Evolutionary conservation across 108 stramenopile genomes (phyloP).

Genomic region (Cylindrotheca closterium): DNA sequence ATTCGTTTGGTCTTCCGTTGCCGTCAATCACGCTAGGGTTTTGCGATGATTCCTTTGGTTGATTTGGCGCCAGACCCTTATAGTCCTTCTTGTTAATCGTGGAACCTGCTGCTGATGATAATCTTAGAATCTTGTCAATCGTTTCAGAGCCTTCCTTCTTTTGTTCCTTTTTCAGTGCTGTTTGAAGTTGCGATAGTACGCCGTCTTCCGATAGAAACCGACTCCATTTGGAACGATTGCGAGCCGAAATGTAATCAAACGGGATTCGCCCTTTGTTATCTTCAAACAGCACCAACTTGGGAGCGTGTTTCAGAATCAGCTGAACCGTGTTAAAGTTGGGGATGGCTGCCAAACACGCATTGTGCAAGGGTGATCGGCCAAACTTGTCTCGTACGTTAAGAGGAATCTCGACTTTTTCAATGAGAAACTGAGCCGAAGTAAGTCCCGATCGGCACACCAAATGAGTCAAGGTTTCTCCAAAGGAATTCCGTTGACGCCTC

Average conservation of each 20-base stretch:
- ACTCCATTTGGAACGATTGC: constrained; percentile 8
- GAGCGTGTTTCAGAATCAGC: constrained; percentile 24
- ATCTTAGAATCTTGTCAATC: no score
- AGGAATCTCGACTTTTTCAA: constrained; percentile 39
- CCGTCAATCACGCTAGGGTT: no score
- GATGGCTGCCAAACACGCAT: constrained; percentile 68
- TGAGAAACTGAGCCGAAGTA: constrained; percentile 33
- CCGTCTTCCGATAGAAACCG: neutral
- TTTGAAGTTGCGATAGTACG: neutral
- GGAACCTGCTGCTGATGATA: no score
- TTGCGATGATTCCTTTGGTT: no score
- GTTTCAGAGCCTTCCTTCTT: neutral
- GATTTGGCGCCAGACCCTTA: no score
- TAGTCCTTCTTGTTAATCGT: no score
- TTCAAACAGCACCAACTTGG: constrained; percentile 23
- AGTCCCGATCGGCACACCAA: constrained; percentile 66
- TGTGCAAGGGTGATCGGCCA: constrained; percentile 78
- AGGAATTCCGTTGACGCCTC: constrained; percentile 45
- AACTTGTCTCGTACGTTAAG: constrained; percentile 65
- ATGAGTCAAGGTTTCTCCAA: constrained; percentile 81
- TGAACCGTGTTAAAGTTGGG: constrained; percentile 45
- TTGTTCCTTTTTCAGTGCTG: neutral
- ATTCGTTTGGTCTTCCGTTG: no score
- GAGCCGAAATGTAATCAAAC: constrained; percentile 12
- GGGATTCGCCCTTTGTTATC: constrained; percentile 35